Percentiles rank a stretch among this genome's conserved stretches.
These are phyloP conservation scores for Ophiosphaerella narmari DNA, from an alignment of 2,329 filamentous ascomycete species.

Conservation along the genomic window DNA sequence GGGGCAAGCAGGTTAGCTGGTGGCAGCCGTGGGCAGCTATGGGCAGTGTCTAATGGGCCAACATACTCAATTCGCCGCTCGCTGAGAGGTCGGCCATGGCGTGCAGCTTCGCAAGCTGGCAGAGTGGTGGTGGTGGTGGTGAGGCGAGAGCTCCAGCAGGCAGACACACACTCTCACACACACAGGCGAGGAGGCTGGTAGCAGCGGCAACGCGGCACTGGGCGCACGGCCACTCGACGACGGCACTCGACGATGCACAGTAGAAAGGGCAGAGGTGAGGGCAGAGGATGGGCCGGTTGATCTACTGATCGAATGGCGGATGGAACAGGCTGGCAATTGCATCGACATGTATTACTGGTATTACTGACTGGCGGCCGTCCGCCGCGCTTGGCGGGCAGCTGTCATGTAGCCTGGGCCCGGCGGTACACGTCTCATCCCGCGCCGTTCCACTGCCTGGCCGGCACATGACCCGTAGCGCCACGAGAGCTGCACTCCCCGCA, in stretches of 20 bases:
- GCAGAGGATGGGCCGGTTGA: background rate
- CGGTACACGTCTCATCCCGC: slow-evolving; percentile 11
- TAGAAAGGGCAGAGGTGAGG: no score
- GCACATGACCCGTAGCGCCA: slow-evolving; percentile 19
- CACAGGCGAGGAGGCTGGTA: no score
- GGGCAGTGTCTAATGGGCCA: slow-evolving; percentile 17
- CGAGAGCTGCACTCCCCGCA: slow-evolving; percentile 5
- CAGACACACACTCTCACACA: no score
- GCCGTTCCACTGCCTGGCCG: slow-evolving; percentile 9
- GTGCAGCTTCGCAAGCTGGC: slow-evolving; percentile 20
- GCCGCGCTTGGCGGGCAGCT: slow-evolving; percentile 3
- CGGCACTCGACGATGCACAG: no score
- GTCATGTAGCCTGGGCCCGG: slow-evolving; percentile 15
- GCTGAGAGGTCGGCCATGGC: slow-evolving; percentile 44
- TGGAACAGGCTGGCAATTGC: background rate
- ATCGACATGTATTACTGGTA: slow-evolving; percentile 6
- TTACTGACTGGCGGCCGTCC: background rate
- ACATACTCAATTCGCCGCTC: slow-evolving; percentile 44
- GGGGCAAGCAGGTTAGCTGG: slow-evolving; percentile 21
- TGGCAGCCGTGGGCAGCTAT: background rate
- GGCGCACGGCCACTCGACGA: no score
- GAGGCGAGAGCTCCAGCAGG: slow-evolving; percentile 37
- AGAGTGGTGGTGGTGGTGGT: slow-evolving; percentile 23
- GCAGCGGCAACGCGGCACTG: no score
- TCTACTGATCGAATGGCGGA: slow-evolving; percentile 8